phyloP scores from a whole-genome alignment of 441 rosid species.

The Pelargonium myrrhifolium region DNA sequence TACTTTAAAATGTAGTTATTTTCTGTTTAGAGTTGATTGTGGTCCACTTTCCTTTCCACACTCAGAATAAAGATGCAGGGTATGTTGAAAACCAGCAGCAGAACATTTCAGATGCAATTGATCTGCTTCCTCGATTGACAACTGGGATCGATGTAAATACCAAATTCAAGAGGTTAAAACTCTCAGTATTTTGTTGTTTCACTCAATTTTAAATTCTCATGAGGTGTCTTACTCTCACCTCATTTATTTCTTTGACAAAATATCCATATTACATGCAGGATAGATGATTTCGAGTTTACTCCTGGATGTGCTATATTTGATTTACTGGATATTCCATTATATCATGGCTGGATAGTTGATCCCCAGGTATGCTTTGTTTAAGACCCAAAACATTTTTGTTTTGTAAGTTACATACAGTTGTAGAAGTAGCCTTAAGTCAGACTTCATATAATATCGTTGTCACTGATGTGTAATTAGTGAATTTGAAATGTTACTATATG shows the following conservation, averaged over 20 bases:
- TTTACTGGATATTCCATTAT: slow-evolving; percentile 84
- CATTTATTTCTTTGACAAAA: background rate
- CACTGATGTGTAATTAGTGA: no score
- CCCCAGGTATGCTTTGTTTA: slow-evolving; percentile 52
- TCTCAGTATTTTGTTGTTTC: slow-evolving; percentile 1
- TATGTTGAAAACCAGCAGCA: slow-evolving; percentile 90
- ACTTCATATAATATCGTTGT: no score
- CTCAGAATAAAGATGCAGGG: slow-evolving; percentile 77
- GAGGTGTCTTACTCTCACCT: background rate
- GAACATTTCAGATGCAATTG: slow-evolving; percentile 93
- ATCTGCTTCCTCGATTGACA: slow-evolving; percentile 78
- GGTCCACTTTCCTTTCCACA: slow-evolving; percentile 13
- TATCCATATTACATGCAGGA: slow-evolving; percentile 43
- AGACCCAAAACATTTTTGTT: background rate
- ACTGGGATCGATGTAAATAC: slow-evolving; percentile 97
- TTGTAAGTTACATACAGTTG: background rate
- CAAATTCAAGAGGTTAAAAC: slow-evolving; percentile 72
- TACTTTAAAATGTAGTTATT: slow-evolving; percentile 9
- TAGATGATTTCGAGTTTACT: slow-evolving; percentile 95
- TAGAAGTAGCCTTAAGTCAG: no score
- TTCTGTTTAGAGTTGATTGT: slow-evolving; percentile 14
- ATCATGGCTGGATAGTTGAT: slow-evolving; percentile 99
- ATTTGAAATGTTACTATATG: no score
- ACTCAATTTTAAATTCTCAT: background rate
- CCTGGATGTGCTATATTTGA: slow-evolving; percentile 94